Conservation (phyloP, 352 stramenopile species). For the Pythium grandisporangium region DNA sequence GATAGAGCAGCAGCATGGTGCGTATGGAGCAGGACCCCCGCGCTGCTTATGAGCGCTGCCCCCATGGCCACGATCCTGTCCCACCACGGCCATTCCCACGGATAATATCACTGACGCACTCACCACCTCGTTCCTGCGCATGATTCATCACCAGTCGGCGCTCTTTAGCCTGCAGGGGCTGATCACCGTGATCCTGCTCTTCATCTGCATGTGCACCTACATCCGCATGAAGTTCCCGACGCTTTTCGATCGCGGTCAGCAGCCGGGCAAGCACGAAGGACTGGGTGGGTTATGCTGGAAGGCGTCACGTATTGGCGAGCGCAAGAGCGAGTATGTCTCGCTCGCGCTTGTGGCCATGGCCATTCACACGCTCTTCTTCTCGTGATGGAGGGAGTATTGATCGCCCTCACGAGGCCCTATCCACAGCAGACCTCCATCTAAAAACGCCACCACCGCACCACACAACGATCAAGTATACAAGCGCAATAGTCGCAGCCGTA, state of each 20-base stretch:
- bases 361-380: constrained; percentile 89
- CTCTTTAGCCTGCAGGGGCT: constrained; percentile 97
- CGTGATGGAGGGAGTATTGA: constrained; percentile 10
- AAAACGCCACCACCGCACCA: too few species aligned
- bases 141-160: constrained; percentile 89
- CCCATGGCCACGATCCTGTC: too few species aligned
- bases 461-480: too few species aligned
- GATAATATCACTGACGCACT: too few species aligned
- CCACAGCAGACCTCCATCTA: too few species aligned
- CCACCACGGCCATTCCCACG: too few species aligned
- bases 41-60: too few species aligned
- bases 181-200: constrained; percentile 93
- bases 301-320: constrained; percentile 86
- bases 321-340: constrained; percentile 87
- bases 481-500: too few species aligned
- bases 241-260: constrained; percentile 89
- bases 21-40: too few species aligned
- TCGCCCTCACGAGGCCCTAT: too few species aligned
- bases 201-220: constrained; percentile 98
- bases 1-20: too few species aligned
- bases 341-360: constrained; percentile 82
- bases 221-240: constrained; percentile 92
- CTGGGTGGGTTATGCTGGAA: constrained; percentile 90
- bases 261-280: constrained; percentile 80
- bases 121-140: too few species aligned